phyloP scores from a whole-genome alignment of 805 yeast genomes.

The Suhomyces tanzawaensis region DNA sequence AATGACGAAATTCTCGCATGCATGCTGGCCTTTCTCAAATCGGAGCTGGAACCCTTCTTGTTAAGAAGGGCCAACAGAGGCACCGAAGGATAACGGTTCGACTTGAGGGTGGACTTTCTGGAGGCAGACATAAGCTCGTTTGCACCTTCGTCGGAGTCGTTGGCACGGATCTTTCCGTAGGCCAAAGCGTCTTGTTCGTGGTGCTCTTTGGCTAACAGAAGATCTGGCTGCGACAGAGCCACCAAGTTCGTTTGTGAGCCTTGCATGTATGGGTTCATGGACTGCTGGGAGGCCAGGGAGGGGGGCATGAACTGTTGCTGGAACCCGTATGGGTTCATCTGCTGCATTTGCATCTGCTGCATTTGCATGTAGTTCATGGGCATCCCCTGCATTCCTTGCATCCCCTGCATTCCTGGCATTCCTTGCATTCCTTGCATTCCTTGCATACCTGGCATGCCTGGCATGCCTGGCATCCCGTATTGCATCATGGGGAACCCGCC shows the following conservation, averaged over 20 bases:
- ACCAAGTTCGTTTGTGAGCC: not conserved
- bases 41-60: conserved; percentile 1
- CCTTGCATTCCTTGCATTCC: conserved; percentile 2
- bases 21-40: conserved; percentile 6
- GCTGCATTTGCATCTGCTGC: conserved; percentile 17
- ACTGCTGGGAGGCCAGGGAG: not conserved
- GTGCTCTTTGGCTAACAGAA: not conserved
- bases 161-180: not conserved
- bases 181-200: not conserved
- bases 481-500: conserved; percentile 10
- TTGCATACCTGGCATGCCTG: conserved; percentile 4
- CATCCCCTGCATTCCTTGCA: conserved; percentile 5
- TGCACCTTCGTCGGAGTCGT: not conserved
- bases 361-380: conserved; percentile 9
- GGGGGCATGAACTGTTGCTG: conserved; percentile 9
- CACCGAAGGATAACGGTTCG: conserved; percentile 36
- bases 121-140: conserved; percentile 19
- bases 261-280: conserved; percentile 2
- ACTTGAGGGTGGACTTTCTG: conserved; percentile 30
- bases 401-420: conserved; percentile 7
- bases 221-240: conserved; percentile 3
- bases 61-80: conserved; percentile 21
- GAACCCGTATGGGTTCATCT: conserved; percentile 8
- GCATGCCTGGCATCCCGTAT: not conserved
- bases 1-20: conserved; percentile 18